Evolutionary conservation across 371 early-diverging fungal genomes (phyloP).

Genomic region (Basidiobolus meristosporus): DNA sequence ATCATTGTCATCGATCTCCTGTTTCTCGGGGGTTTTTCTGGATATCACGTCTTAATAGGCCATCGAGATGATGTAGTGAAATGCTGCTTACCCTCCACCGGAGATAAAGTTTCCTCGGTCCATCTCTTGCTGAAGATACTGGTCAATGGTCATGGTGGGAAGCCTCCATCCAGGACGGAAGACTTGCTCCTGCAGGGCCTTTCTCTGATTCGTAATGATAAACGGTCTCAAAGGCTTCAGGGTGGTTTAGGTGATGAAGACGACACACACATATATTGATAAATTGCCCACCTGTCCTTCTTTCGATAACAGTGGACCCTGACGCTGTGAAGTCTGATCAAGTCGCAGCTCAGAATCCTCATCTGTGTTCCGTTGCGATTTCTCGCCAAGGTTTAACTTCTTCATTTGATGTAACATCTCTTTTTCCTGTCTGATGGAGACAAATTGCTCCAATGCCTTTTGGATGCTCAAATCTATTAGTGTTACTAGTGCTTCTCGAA

Average conservation of each 20-base stretch:
- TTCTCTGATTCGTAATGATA: slow-evolving; percentile 58
- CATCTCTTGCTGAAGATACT: slow-evolving; percentile 74
- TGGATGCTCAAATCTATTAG: slow-evolving; percentile 35
- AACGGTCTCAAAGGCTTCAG: slow-evolving; percentile 63
- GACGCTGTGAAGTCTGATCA: slow-evolving; percentile 7
- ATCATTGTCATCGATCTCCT: slow-evolving; percentile 48
- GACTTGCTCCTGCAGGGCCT: slow-evolving; percentile 52
- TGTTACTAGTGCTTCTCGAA: slow-evolving; percentile 28
- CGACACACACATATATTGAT: slow-evolving; percentile 3
- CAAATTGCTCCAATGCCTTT: slow-evolving; percentile 35
- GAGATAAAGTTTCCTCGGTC: slow-evolving; percentile 72
- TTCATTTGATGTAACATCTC: slow-evolving; percentile 47
- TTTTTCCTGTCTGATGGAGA: slow-evolving; percentile 46
- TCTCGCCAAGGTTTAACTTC: slow-evolving; percentile 12
- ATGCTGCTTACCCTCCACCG: slow-evolving; percentile 54
- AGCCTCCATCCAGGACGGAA: slow-evolving; percentile 75
- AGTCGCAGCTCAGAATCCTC: slow-evolving; percentile 10
- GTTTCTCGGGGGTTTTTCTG: slow-evolving; percentile 32
- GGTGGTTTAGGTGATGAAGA: slow-evolving; percentile 5
- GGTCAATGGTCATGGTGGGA: slow-evolving; percentile 94
- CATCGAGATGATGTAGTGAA: not conserved
- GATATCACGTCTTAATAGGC: not conserved
- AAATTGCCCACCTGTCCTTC: slow-evolving; percentile 27
- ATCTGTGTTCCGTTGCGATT: slow-evolving; percentile 3
- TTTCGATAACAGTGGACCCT: slow-evolving; percentile 27